Evolutionary conservation across 352 stramenopile species (phyloP).

Genomic region (Paralagenidium karlingii): DNA sequence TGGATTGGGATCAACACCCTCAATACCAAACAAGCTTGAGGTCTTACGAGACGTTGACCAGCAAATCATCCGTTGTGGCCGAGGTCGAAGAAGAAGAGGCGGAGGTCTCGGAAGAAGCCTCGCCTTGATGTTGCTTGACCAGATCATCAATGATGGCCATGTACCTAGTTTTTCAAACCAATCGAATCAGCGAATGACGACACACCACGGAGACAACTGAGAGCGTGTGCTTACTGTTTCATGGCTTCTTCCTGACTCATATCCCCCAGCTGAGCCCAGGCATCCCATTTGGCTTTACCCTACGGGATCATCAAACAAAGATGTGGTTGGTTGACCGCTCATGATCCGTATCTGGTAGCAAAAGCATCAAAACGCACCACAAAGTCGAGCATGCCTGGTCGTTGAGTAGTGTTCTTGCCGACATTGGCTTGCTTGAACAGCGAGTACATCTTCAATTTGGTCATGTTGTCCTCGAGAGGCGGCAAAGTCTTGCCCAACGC

Average conservation of each 20-base stretch:
- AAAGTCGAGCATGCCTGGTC: slow-evolving; percentile 73
- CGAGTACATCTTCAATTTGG: slow-evolving; percentile 76
- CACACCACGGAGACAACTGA: no score
- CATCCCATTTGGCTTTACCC: slow-evolving; percentile 71
- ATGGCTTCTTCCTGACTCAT: slow-evolving; percentile 58
- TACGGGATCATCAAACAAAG: slow-evolving; percentile 5
- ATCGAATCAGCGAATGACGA: no score
- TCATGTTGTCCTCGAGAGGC: slow-evolving; percentile 50
- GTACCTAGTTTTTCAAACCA: no score
- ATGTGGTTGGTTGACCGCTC: no score
- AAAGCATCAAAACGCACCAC: slow-evolving; percentile 19
- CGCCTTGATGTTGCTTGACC: slow-evolving; percentile 16
- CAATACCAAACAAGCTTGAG: background rate
- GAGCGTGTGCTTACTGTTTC: slow-evolving; percentile 23
- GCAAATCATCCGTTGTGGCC: slow-evolving; percentile 27
- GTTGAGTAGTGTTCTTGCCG: slow-evolving; percentile 44
- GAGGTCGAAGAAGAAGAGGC: slow-evolving; percentile 1
- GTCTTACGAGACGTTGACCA: slow-evolving; percentile 38
- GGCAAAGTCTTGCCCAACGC: slow-evolving; percentile 58
- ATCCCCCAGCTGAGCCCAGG: slow-evolving; percentile 52
- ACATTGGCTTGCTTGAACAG: slow-evolving; percentile 70
- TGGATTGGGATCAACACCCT: background rate
- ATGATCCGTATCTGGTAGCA: background rate
- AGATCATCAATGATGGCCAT: slow-evolving; percentile 65
- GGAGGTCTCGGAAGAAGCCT: slow-evolving; percentile 2